These are phyloP conservation scores for Orychophragmus violaceus DNA, from an alignment of 345 rosid species.

Conservation along the genomic window DNA sequence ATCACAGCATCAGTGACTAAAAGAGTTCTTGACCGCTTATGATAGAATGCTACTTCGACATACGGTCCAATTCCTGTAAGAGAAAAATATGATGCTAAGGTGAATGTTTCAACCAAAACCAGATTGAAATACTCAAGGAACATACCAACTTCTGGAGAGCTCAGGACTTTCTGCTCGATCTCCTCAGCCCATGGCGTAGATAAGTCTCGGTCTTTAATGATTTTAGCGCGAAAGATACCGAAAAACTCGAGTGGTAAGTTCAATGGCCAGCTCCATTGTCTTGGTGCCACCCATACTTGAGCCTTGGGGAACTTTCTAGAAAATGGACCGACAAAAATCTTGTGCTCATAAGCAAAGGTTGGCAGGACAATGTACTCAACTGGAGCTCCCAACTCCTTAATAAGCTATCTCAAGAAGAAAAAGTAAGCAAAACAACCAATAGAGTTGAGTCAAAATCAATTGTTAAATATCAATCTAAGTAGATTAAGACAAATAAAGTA, in stretches of 20 bases:
- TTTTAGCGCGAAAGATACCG: slow-evolving; percentile 82
- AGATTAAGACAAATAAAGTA: slow-evolving; percentile 7
- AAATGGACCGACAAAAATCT: slow-evolving; percentile 91
- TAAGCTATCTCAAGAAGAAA: slow-evolving; percentile 41
- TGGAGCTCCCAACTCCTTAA: slow-evolving; percentile 82
- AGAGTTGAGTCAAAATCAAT: background rate
- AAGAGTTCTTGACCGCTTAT: slow-evolving; percentile 73
- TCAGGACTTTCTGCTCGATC: slow-evolving; percentile 84
- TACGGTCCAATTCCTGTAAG: slow-evolving; percentile 95
- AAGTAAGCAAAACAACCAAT: background rate
- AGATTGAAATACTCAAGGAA: background rate
- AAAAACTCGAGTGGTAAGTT: slow-evolving; percentile 89
- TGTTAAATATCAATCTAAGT: background rate
- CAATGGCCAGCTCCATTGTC: slow-evolving; percentile 99
- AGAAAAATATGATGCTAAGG: too few relatives aligned
- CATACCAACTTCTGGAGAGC: slow-evolving; percentile 95
- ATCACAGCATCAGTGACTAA: slow-evolving; percentile 89
- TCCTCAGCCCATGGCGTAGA: slow-evolving; percentile 89
- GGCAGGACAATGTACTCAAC: slow-evolving; percentile 85
- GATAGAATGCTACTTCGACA: slow-evolving; percentile 94
- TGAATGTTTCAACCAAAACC: background rate
- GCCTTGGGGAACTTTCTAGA: slow-evolving; percentile 91
- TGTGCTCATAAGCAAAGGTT: slow-evolving; percentile 95
- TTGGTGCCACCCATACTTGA: slow-evolving; percentile 92
- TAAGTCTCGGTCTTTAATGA: slow-evolving; percentile 59